Conservation (phyloP, 2,329 filamentous ascomycete species). For the Colletotrichum aenigma region DNA sequence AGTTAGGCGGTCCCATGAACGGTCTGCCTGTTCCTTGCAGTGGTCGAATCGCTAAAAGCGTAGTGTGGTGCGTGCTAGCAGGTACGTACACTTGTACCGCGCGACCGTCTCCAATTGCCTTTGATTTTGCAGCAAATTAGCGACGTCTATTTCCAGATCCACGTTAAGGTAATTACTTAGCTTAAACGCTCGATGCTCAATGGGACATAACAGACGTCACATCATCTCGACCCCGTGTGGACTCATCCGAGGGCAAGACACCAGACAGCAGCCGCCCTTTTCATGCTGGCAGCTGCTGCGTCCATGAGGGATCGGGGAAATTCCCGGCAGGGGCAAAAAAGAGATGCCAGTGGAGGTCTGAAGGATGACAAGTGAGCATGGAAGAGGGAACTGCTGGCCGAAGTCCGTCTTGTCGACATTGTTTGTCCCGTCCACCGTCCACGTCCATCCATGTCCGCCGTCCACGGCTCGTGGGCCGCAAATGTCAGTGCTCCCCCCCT, state of each 20-base stretch:
- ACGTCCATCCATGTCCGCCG: background rate
- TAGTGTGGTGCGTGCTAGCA: background rate
- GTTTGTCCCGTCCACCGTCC: background rate
- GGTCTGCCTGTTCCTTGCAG: constrained; percentile 10
- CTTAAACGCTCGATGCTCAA: background rate
- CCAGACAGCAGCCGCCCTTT: background rate
- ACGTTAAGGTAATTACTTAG: background rate
- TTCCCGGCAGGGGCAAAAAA: background rate
- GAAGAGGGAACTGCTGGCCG: background rate
- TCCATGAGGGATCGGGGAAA: background rate
- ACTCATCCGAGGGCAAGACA: background rate
- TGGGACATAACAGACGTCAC: constrained; percentile 1
- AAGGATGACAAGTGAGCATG: background rate
- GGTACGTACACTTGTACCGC: background rate
- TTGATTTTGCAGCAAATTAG: background rate
- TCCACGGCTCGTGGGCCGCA: background rate
- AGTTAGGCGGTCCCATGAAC: constrained; percentile 4
- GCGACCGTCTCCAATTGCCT: background rate
- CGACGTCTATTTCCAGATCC: constrained; percentile 1
- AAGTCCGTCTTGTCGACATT: background rate
- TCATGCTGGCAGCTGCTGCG: background rate
- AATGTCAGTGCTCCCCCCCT: background rate
- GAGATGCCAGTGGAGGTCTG: background rate
- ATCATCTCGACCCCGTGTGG: background rate
- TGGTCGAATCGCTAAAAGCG: background rate